phyloP scores from a whole-genome alignment of 1,139 yeast genomes.

The Chernovozyma aurita region DNA sequence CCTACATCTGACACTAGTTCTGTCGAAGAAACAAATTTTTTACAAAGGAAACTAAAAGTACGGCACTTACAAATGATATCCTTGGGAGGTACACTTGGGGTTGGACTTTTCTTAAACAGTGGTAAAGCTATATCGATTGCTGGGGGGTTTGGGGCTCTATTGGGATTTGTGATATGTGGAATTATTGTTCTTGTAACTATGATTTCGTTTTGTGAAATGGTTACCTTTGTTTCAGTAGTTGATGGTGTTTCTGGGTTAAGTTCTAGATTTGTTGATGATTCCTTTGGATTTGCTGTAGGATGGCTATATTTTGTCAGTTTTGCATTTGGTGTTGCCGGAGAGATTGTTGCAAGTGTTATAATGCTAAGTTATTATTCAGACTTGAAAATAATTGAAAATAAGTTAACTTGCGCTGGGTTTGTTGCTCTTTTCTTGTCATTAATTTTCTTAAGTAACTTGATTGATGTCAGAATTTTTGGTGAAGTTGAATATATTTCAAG shows the following conservation, averaged over 20 bases:
- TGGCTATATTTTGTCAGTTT: constrained; percentile 75
- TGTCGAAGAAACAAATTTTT: constrained; percentile 9
- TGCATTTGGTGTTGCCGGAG: constrained; percentile 72
- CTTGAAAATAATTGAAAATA: constrained; percentile 43
- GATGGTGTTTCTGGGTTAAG: constrained; percentile 77
- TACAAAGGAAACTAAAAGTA: constrained; percentile 56
- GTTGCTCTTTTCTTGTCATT: constrained; percentile 53
- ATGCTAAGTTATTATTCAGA: constrained; percentile 63
- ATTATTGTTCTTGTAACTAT: constrained; percentile 64
- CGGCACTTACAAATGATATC: constrained; percentile 81
- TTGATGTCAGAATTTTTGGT: constrained; percentile 71
- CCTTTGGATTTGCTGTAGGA: constrained; percentile 81
- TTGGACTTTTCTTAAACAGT: constrained; percentile 72
- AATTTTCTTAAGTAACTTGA: constrained; percentile 50
- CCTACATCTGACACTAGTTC: constrained; percentile 5
- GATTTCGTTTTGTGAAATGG: constrained; percentile 82
- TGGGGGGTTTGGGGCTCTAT: constrained; percentile 76
- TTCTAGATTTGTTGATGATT: constrained; percentile 77
- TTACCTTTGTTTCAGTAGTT: constrained; percentile 74
- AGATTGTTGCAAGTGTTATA: constrained; percentile 73
- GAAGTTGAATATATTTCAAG: constrained; percentile 68
- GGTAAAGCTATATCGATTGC: constrained; percentile 75
- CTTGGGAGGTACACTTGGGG: constrained; percentile 79
- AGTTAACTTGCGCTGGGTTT: constrained; percentile 59
- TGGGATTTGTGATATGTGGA: constrained; percentile 70